Conservation (phyloP, 1,284 basidiomycete species). For the Schizophyllum commune region DNA sequence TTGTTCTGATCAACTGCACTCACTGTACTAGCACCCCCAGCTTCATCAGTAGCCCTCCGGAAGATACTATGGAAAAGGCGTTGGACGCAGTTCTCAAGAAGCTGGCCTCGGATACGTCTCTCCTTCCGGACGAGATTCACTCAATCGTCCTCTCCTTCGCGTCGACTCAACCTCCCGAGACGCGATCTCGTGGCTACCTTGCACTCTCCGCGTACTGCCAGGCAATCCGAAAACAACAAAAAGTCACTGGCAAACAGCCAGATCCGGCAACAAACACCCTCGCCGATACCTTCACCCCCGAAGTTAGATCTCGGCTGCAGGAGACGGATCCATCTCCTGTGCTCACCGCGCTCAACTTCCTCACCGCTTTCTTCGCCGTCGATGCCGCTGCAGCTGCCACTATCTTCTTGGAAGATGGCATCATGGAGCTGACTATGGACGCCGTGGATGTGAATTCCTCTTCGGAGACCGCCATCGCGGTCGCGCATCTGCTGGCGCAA, state of each 20-base stretch:
- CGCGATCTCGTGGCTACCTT: slow-evolving; percentile 61
- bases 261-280: slow-evolving; percentile 43
- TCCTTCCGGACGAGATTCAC: slow-evolving; percentile 48
- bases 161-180: slow-evolving; percentile 33
- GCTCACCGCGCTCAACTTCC: slow-evolving; percentile 50
- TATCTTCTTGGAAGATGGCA: slow-evolving; percentile 54
- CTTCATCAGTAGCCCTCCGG: not conserved
- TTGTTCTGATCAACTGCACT: not conserved
- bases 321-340: slow-evolving; percentile 46
- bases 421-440: slow-evolving; percentile 56
- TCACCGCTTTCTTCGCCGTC: slow-evolving; percentile 70
- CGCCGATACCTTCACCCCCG: slow-evolving; percentile 38
- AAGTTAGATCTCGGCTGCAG: slow-evolving; percentile 38
- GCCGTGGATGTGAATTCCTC: slow-evolving; percentile 55
- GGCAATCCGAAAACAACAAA: slow-evolving; percentile 34
- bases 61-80: not conserved
- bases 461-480: slow-evolving; percentile 37
- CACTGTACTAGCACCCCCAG: not conserved
- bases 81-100: slow-evolving; percentile 29
- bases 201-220: slow-evolving; percentile 59
- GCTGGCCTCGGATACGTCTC: slow-evolving; percentile 18
- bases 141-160: slow-evolving; percentile 49
- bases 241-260: slow-evolving; percentile 25
- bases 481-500: slow-evolving; percentile 67
- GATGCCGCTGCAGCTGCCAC: slow-evolving; percentile 56